Evolutionary conservation across 1,284 basidiomycete genomes (phyloP).

Genomic region (Papiliotrema fonsecae): DNA sequence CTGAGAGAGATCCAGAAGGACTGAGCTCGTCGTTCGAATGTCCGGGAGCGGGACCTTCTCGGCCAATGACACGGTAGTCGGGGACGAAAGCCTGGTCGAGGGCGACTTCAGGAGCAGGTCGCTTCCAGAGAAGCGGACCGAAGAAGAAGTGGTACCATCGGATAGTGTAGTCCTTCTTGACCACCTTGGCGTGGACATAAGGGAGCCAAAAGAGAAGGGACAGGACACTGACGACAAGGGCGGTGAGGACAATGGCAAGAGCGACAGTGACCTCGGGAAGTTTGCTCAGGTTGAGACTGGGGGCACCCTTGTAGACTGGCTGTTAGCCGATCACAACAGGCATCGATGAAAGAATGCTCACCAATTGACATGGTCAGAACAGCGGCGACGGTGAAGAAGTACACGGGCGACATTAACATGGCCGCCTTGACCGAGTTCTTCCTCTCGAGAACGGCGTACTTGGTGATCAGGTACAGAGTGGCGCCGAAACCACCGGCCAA

Average conservation of each 20-base stretch:
- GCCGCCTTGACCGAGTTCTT: slow-evolving; percentile 44
- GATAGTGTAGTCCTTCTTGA: slow-evolving; percentile 51
- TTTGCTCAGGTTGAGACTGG: slow-evolving; percentile 47
- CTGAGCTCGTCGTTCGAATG: neutral
- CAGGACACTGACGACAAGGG: slow-evolving; percentile 44
- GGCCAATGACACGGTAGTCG: slow-evolving; percentile 46
- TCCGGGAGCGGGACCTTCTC: slow-evolving; percentile 13
- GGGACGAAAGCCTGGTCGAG: slow-evolving; percentile 29
- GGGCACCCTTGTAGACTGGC: slow-evolving; percentile 44
- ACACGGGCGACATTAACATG: slow-evolving; percentile 45
- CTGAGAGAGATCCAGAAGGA: neutral
- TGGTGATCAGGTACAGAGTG: slow-evolving; percentile 49
- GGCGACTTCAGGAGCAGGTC: slow-evolving; percentile 38
- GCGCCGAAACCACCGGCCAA: slow-evolving; percentile 50
- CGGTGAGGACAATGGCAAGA: slow-evolving; percentile 49
- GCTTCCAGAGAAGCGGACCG: slow-evolving; percentile 51
- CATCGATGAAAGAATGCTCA: slow-evolving; percentile 1
- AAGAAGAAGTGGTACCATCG: slow-evolving; percentile 51
- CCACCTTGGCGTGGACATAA: slow-evolving; percentile 50
- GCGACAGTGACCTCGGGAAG: slow-evolving; percentile 41
- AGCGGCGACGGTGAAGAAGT: slow-evolving; percentile 48
- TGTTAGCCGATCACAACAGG: neutral
- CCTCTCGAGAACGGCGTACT: slow-evolving; percentile 46
- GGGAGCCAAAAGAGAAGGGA: slow-evolving; percentile 52
- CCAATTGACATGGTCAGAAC: slow-evolving; percentile 45